Percentiles rank a stretch among this genome's conserved stretches.
phyloP scores from a whole-genome alignment of 495 filamentous ascomycete genomes.

The Penicillium cataractarum region DNA sequence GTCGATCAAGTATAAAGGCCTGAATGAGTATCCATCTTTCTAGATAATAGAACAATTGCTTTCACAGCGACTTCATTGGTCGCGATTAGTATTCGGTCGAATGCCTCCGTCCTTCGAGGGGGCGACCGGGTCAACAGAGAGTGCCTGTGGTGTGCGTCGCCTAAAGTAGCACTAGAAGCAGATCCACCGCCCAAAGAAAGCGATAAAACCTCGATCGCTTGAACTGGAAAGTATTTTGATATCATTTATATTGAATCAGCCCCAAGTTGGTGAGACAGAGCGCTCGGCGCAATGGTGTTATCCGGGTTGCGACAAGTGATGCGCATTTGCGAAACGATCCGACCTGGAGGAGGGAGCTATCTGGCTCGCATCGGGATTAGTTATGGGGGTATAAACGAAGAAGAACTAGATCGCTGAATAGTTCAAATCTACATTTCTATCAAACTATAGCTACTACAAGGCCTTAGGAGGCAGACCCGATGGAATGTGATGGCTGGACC shows the following conservation, averaged over 20 bases:
- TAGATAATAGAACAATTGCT: neutral
- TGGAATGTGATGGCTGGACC: conserved; percentile 30
- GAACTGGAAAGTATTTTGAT: neutral
- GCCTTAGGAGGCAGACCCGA: conserved; percentile 2
- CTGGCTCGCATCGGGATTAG: neutral
- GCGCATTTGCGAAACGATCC: conserved; percentile 31
- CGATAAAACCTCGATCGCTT: neutral
- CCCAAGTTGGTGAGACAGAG: conserved; percentile 20
- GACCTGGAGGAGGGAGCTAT: neutral
- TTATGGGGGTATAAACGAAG: neutral
- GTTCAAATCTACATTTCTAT: neutral
- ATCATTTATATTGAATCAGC: conserved; percentile 8
- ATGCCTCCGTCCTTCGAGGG: conserved; percentile 13
- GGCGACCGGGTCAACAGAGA: conserved; percentile 19
- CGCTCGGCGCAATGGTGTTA: conserved; percentile 35
- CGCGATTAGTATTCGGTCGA: conserved; percentile 17
- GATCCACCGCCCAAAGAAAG: neutral
- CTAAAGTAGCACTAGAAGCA: neutral
- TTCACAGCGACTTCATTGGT: conserved; percentile 4
- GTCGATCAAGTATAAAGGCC: neutral
- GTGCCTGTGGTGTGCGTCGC: conserved; percentile 21
- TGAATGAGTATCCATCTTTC: neutral
- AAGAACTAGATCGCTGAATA: neutral
- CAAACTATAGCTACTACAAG: neutral
- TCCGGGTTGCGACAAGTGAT: conserved; percentile 35